Evolutionary conservation across 768 basidiomycete genomes (phyloP).

Genomic region (Calocera viscosa): DNA sequence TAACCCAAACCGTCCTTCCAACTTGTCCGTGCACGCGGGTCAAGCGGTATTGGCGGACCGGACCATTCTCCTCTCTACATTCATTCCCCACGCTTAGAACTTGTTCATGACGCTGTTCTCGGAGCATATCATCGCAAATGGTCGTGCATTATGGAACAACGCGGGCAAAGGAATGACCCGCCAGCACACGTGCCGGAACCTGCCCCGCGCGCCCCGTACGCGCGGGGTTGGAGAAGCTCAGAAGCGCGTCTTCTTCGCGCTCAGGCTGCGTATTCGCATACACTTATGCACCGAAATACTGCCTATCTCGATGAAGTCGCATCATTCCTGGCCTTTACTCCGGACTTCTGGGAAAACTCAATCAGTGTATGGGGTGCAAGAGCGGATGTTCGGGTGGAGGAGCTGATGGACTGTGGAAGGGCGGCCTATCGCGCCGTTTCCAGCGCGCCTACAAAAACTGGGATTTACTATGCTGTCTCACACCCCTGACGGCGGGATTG

Average conservation of each 20-base stretch:
- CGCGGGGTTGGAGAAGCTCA: conserved; percentile 6
- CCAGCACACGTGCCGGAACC: background rate
- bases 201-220: background rate
- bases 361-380: background rate
- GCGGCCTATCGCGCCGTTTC: background rate
- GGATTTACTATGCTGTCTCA: background rate
- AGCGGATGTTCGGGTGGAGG: background rate
- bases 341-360: background rate
- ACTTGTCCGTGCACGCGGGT: too few species aligned
- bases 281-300: background rate
- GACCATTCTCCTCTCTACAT: background rate
- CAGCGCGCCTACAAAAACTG: background rate
- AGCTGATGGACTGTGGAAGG: background rate
- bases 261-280: background rate
- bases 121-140: background rate
- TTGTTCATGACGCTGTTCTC: background rate
- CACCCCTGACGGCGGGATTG: background rate
- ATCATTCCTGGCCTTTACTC: background rate
- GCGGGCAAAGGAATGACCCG: background rate
- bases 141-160: background rate
- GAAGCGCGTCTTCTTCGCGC: background rate
- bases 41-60: background rate
- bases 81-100: background rate
- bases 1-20: background rate
- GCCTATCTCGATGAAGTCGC: background rate